phyloP scores from a whole-genome alignment of 805 yeast genomes.

The Saccharomyces eubayanus region DNA sequence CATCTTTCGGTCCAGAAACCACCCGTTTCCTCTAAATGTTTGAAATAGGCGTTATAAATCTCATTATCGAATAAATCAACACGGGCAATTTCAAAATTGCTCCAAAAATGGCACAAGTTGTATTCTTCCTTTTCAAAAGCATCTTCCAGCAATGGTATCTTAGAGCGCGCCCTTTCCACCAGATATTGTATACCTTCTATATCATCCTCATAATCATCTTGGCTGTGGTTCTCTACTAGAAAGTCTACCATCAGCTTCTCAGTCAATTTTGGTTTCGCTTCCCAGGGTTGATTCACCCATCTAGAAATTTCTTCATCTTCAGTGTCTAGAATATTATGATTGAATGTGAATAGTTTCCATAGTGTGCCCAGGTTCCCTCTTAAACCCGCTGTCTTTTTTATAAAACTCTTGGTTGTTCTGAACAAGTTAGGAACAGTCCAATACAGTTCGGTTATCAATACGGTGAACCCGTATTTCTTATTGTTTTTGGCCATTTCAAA shows the following conservation, averaged over 20 bases:
- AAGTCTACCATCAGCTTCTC: constrained; percentile 30
- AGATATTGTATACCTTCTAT: constrained; percentile 32
- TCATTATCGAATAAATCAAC: constrained; percentile 64
- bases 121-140: constrained; percentile 57
- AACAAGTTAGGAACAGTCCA: constrained; percentile 80
- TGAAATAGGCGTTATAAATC: constrained; percentile 58
- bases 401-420: constrained; percentile 58
- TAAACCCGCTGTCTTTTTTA: constrained; percentile 35
- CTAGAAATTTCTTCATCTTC: constrained; percentile 18
- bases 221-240: constrained; percentile 8
- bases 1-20: constrained; percentile 90
- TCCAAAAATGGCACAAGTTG: constrained; percentile 84
- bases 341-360: constrained; percentile 58
- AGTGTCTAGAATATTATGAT: constrained; percentile 33
- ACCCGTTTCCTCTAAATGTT: constrained; percentile 57
- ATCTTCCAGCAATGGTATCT: constrained; percentile 37
- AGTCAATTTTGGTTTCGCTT: constrained; percentile 20
- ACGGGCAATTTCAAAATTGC: constrained; percentile 86
- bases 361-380: constrained; percentile 46
- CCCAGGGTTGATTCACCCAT: constrained; percentile 22
- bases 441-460: constrained; percentile 66
- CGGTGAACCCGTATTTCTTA: constrained; percentile 80
- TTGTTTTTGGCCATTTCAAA: constrained; percentile 59
- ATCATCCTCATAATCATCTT: constrained; percentile 11
- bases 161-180: constrained; percentile 32